Conservation (phyloP, 1,139 yeast species). For the Casaregolazyma suthepensis region DNA sequence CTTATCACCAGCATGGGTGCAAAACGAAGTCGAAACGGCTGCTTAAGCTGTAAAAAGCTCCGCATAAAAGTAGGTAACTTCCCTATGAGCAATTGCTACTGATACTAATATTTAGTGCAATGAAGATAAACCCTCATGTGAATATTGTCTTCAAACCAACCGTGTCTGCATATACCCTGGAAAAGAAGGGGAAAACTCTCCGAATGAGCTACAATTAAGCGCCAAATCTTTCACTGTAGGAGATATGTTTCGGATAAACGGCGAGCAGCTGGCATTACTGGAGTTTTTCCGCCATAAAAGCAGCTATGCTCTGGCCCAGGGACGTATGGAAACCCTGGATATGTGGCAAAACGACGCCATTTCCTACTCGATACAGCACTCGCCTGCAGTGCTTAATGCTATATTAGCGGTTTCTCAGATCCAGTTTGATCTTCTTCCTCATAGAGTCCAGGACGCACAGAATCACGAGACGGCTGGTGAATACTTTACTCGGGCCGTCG, state of each 20-base stretch:
- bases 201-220: background rate
- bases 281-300: slow-evolving; percentile 3
- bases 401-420: slow-evolving; percentile 4
- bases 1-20: background rate
- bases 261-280: background rate
- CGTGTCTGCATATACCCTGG: slow-evolving; percentile 4
- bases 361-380: slow-evolving; percentile 1
- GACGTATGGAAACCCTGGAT: background rate
- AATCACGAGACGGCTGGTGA: background rate
- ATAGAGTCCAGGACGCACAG: background rate
- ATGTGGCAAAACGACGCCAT: slow-evolving; percentile 8
- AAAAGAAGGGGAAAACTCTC: background rate
- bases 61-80: slow-evolving; percentile 1
- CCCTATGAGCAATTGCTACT: background rate
- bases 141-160: slow-evolving; percentile 5
- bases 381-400: slow-evolving; percentile 3
- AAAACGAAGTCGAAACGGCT: slow-evolving; percentile 5
- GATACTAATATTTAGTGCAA: background rate
- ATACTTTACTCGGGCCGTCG: slow-evolving; percentile 2
- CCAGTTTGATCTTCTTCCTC: background rate
- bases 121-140: slow-evolving; percentile 4
- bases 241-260: background rate
- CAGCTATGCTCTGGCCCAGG: background rate
- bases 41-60: slow-evolving; percentile 4
- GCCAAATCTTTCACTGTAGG: slow-evolving; percentile 1